Conservation (phyloP, 1,139 yeast genomes). For the Yamadazyma aaseri region DNA sequence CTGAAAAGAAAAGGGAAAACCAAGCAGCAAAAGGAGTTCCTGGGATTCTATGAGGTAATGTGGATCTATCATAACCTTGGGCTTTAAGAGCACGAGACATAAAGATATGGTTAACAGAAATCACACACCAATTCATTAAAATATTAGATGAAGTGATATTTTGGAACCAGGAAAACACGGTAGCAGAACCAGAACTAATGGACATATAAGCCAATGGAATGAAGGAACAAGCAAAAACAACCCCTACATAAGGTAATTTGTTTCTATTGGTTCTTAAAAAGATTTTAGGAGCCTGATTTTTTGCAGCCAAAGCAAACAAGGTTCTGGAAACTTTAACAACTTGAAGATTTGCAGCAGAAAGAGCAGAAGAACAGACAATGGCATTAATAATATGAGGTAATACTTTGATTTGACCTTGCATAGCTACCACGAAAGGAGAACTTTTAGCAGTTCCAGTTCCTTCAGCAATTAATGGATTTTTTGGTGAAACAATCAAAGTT, state of each 20-base stretch:
- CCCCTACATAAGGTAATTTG: slow-evolving; percentile 58
- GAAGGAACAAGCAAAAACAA: slow-evolving; percentile 45
- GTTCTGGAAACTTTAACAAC: slow-evolving; percentile 54
- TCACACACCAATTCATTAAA: slow-evolving; percentile 49
- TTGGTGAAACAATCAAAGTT: slow-evolving; percentile 45
- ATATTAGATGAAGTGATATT: slow-evolving; percentile 61
- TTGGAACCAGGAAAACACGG: slow-evolving; percentile 62
- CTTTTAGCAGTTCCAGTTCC: slow-evolving; percentile 28
- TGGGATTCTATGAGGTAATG: slow-evolving; percentile 32
- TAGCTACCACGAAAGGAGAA: slow-evolving; percentile 43
- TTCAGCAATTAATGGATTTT: slow-evolving; percentile 33
- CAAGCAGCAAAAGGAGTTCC: slow-evolving; percentile 30
- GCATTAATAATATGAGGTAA: slow-evolving; percentile 54
- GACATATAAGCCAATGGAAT: slow-evolving; percentile 66
- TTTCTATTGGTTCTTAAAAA: slow-evolving; percentile 52
- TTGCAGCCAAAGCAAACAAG: slow-evolving; percentile 50
- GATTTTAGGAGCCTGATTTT: slow-evolving; percentile 38
- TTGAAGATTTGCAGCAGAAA: slow-evolving; percentile 53
- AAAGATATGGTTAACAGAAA: slow-evolving; percentile 34
- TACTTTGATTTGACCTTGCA: slow-evolving; percentile 35
- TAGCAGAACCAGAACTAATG: slow-evolving; percentile 40
- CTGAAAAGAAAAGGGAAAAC: slow-evolving; percentile 33
- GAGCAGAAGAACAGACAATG: slow-evolving; percentile 47
- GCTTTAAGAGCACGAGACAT: slow-evolving; percentile 33
- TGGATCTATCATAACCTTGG: slow-evolving; percentile 32